Base-by-base conservation (phyloP, 768 basidiomycete genomes). In the Amanita muscaria region DNA sequence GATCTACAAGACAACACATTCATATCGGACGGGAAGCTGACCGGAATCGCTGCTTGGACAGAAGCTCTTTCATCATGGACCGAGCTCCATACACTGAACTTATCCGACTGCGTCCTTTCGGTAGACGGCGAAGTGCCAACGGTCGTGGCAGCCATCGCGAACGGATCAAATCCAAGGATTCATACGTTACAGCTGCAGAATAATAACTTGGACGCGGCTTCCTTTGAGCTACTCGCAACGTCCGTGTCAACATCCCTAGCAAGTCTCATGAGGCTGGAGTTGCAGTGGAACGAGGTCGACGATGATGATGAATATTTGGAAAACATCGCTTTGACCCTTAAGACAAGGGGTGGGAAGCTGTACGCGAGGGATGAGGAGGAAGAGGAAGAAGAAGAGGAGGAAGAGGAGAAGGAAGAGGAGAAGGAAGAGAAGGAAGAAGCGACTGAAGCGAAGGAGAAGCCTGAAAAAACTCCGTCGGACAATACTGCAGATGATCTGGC, bases 1-100 rank as follows among this genome's bases (percentile, higher is more conserved):
- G 92, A 99, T 70, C 66, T 99, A 38, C 91, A 97, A 63, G 96
- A 98, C 64, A 88, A 89, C 57, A 83, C 85, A 0, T 85, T 88
- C 59, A 78, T 77, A 15, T 72, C 67, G n/a, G 73, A 74, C 63
- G 70, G 80, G 57, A 55, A 72, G 71, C 51, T 61, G 24, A 56
- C 60, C 4, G 79, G 72, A 12, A 59, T 80, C 40, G 55, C 68
- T 41, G 76, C 74, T 1, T 80, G 80, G 76, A 78, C 85, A 2
- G 67, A 70, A 31, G 74, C 81, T 0, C 60, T 99, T 14, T 62
- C 70, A 0, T 70, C 74, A 3, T 87, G 96, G 84, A 74, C 83
- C 0, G 57, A 70, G 2, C 70, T 99, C 15, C 70, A 72, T 32
- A 74, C 74, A n/a, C 79, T 98, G 52, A 88, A 97, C 61, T 67